phyloP scores from a whole-genome alignment of 2,329 filamentous ascomycete species.

The Keithomyces neogunnii region DNA sequence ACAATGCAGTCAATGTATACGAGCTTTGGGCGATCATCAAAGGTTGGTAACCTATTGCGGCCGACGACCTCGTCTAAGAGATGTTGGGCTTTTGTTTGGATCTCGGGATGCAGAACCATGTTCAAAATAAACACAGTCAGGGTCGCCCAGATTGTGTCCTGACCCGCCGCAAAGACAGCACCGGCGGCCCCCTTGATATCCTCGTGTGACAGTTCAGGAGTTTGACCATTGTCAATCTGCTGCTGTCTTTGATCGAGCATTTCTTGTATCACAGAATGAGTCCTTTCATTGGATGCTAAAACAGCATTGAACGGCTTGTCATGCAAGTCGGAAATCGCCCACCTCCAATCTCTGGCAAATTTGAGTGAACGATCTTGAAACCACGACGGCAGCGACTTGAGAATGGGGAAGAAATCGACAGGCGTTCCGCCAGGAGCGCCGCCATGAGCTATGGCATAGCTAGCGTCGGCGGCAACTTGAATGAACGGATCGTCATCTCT shows the following conservation, averaged over 20 bases:
- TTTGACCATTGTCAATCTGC: conserved; percentile 16
- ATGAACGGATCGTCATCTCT: conserved; percentile 30
- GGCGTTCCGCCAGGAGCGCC: conserved; percentile 25
- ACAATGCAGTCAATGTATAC: conserved; percentile 37
- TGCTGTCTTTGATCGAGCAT: conserved; percentile 17
- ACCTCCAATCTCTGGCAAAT: conserved; percentile 20
- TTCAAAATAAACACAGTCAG: conserved; percentile 36
- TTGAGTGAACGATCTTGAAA: conserved; percentile 21
- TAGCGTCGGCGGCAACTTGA: conserved; percentile 25
- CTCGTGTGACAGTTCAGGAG: conserved; percentile 26
- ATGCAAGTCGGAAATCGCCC: conserved; percentile 30
- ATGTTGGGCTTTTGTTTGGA: conserved; percentile 37
- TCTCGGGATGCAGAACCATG: conserved; percentile 30
- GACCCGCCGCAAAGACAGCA: conserved; percentile 38
- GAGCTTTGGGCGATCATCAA: conserved; percentile 34
- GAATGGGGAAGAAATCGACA: conserved; percentile 40
- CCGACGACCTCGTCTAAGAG: conserved; percentile 40
- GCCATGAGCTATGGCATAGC: conserved; percentile 19
- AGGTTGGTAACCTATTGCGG: conserved; percentile 32
- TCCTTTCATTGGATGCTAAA: conserved; percentile 18
- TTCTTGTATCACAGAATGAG: conserved; percentile 18
- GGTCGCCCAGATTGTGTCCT: conserved; percentile 35
- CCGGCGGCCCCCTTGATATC: conserved; percentile 42
- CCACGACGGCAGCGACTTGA: conserved; percentile 32
- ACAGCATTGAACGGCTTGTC: conserved; percentile 33